phyloP scores from a whole-genome alignment of 1,284 basidiomycete species.

The Melampsora medusae region DNA sequence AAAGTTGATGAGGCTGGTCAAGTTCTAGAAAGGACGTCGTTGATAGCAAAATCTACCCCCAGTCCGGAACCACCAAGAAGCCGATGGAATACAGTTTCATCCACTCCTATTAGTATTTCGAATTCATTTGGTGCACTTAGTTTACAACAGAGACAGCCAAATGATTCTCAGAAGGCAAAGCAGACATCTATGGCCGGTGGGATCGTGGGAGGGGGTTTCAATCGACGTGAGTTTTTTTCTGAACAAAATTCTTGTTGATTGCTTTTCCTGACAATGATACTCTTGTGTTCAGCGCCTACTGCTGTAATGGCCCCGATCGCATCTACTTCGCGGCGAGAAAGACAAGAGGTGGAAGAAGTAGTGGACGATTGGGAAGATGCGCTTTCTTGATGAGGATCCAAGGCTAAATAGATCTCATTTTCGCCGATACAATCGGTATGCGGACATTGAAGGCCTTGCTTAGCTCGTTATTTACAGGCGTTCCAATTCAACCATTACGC shows the following conservation, averaged over 20 bases:
- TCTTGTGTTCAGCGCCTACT: slow-evolving; percentile 16
- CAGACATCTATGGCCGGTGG: neutral
- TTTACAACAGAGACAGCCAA: neutral
- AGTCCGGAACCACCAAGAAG: neutral
- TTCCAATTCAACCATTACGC: too few relatives aligned
- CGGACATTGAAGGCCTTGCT: too few relatives aligned
- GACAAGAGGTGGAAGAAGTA: slow-evolving; percentile 2
- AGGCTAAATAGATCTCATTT: too few relatives aligned
- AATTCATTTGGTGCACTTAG: slow-evolving; percentile 10
- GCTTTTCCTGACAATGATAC: neutral
- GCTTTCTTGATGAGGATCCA: neutral
- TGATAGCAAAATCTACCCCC: neutral
- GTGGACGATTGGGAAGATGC: slow-evolving; percentile 1
- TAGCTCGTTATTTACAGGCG: too few relatives aligned
- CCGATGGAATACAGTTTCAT: neutral
- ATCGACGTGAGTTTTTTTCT: slow-evolving; percentile 14
- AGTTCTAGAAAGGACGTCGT: slow-evolving; percentile 9
- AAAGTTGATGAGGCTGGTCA: neutral
- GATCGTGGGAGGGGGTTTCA: slow-evolving; percentile 33
- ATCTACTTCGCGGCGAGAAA: slow-evolving; percentile 6
- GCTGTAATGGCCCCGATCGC: slow-evolving; percentile 20
- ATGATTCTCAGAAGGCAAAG: neutral
- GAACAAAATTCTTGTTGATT: too few relatives aligned
- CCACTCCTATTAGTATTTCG: neutral
- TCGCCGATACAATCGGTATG: too few relatives aligned